A percentile compares a stretch with the other conserved stretches of the same genome.
Conservation (phyloP, 768 basidiomycete genomes). For the Dentipellis sp. region DNA sequence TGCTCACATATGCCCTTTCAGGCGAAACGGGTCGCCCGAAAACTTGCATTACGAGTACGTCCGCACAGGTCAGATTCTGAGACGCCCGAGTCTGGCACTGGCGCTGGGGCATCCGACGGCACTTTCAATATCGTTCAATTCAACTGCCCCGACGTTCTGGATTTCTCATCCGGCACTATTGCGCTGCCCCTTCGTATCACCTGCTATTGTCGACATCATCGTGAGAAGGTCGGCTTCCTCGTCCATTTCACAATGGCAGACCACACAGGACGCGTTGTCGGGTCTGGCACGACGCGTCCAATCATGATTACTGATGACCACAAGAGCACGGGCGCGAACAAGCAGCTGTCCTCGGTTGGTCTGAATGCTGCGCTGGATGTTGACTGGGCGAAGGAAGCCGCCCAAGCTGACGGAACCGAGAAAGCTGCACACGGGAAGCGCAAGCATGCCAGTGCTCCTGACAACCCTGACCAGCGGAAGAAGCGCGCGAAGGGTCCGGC, state of each 20-base stretch:
- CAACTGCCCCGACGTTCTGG: slow-evolving; percentile 85
- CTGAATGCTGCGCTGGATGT: slow-evolving; percentile 17
- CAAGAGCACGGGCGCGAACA: slow-evolving; percentile 56
- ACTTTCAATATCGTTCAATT: slow-evolving; percentile 88
- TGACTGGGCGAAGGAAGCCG: slow-evolving; percentile 37
- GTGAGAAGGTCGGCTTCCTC: slow-evolving; percentile 92
- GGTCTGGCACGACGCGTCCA: slow-evolving; percentile 72
- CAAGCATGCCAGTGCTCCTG: slow-evolving; percentile 32
- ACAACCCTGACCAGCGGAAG: slow-evolving; percentile 26
- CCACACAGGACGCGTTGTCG: slow-evolving; percentile 68
- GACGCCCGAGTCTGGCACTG: slow-evolving; percentile 36
- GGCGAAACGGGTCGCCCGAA: slow-evolving; percentile 87
- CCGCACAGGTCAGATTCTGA: slow-evolving; percentile 74
- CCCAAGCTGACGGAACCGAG: slow-evolving; percentile 4
- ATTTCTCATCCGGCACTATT: slow-evolving; percentile 80
- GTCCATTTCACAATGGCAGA: slow-evolving; percentile 85
- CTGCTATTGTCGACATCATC: slow-evolving; percentile 97
- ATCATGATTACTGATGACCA: slow-evolving; percentile 99
- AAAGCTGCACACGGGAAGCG: slow-evolving; percentile 27
- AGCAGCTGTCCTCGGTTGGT: neutral
- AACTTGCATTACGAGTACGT: slow-evolving; percentile 75
- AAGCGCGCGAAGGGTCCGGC: slow-evolving; percentile 71
- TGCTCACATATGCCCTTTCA: slow-evolving; percentile 18
- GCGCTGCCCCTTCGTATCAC: slow-evolving; percentile 92
- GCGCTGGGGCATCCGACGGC: slow-evolving; percentile 49